Base-by-base conservation (phyloP, 371 early-diverging fungal species). In the Apophysomyces variabilis region DNA sequence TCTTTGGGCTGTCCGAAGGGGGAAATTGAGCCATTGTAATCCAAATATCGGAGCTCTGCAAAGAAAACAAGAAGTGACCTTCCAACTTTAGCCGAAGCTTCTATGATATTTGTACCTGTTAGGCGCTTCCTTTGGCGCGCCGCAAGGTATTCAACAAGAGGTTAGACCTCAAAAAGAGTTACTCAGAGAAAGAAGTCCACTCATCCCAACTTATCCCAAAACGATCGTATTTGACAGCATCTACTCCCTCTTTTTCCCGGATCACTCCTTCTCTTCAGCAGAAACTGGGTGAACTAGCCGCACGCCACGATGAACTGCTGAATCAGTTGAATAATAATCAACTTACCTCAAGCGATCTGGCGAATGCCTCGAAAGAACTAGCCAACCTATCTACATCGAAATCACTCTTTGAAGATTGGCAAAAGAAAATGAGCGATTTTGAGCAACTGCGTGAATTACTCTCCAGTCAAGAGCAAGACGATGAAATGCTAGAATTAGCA, bases 401-500 rank as follows among this genome's bases (percentile, higher is more conserved):
- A 32, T 60, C 68, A 1, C 54, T 82, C 0, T 82, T 72, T 60
- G 72, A 68, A 0, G 75, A 79, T 16, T 82, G 83, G 83, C 64
- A 70, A 44, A 70, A 75, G 46, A 61, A 60, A 8, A 66, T 64
- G 6, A 62, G 37, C 1, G 80, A 82, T 57, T 60, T 82, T 13
- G 50, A 32, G 7, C 75, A 82, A 39, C 60, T 78, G 18, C 69
- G 67, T 7, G 69, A 74, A 8, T 36, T 82, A 6, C 50, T 78
- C 8, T 64, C 75, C 0, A 64, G 36, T 4, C 57, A 43, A 5
- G 37, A 56, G 26, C 66, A 69, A 8, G 60, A 70, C 32, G 82
- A 87, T 47, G 89, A 88, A 32, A 75, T 90, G 71, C 41, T 79
- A 16, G 80, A 84, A 38, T 70, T 90, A 68, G 87, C 87, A 2